phyloP scores from a whole-genome alignment of 2,329 filamentous ascomycete species.

The Lecanicillium sp. region DNA sequence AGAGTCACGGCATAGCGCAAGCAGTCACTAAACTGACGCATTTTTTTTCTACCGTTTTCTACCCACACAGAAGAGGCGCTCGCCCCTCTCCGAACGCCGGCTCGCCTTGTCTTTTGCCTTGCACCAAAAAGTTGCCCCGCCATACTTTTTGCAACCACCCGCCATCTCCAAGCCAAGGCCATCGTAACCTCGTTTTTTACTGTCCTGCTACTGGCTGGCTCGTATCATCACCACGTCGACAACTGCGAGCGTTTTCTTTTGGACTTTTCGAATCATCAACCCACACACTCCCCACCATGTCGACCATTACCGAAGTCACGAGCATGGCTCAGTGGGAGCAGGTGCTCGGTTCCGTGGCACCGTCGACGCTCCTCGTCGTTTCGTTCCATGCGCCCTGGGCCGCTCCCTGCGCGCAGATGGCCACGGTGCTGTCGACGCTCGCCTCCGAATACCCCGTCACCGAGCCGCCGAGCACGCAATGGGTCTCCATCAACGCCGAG shows the following conservation, averaged over 20 bases:
- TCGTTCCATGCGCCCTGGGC: constrained; percentile 98
- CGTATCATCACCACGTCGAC: constrained; percentile 1
- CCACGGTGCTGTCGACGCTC: constrained; percentile 75
- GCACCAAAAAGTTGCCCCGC: constrained; percentile 18
- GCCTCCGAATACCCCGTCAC: constrained; percentile 75
- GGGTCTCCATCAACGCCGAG: constrained; percentile 90
- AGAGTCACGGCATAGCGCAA: constrained; percentile 14
- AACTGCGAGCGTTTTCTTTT: neutral
- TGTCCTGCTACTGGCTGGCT: too few species aligned
- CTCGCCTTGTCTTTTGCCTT: too few species aligned
- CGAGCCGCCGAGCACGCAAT: constrained; percentile 62
- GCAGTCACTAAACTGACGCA: constrained; percentile 21
- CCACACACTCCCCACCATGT: constrained; percentile 47
- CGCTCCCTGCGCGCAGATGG: constrained; percentile 92
- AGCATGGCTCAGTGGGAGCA: constrained; percentile 67
- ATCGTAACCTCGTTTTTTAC: neutral
- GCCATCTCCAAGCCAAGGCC: constrained; percentile 15
- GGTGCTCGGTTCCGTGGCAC: constrained; percentile 58
- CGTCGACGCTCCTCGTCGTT: constrained; percentile 70
- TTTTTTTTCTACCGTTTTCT: constrained; percentile 2
- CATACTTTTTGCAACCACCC: constrained; percentile 15
- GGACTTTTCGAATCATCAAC: neutral
- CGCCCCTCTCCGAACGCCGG: constrained; percentile 15
- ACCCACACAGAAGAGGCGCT: too few species aligned
- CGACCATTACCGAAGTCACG: constrained; percentile 70